phyloP scores from a whole-genome alignment of 2,329 filamentous ascomycete genomes.

The Trichoderma sp. region DNA sequence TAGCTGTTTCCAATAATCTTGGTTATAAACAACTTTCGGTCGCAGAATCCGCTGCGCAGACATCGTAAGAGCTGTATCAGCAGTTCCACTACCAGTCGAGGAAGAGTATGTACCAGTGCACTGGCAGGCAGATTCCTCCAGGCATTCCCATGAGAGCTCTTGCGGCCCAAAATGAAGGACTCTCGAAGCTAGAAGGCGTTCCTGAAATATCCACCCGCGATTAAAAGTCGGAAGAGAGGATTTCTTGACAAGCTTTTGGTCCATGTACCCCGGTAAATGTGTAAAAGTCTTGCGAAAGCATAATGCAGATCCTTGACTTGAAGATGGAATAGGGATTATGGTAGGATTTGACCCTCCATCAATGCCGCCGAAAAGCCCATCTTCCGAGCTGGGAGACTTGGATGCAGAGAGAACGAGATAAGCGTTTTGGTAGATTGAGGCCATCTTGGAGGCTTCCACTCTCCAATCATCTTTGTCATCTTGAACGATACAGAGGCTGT shows the following conservation, averaged over 20 bases:
- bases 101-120: slow-evolving; percentile 12
- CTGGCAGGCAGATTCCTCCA: slow-evolving; percentile 24
- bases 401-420: slow-evolving; percentile 29
- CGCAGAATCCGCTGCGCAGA: background rate
- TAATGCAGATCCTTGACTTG: background rate
- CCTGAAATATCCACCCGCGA: slow-evolving; percentile 31
- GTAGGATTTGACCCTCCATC: background rate
- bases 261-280: slow-evolving; percentile 27
- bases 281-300: slow-evolving; percentile 28
- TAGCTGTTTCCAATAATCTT: background rate
- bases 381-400: background rate
- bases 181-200: slow-evolving; percentile 27
- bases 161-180: slow-evolving; percentile 30
- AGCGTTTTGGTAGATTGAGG: slow-evolving; percentile 28
- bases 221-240: slow-evolving; percentile 25
- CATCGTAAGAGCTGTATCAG: background rate
- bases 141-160: slow-evolving; percentile 31
- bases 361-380: slow-evolving; percentile 21
- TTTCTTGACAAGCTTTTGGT: slow-evolving; percentile 12
- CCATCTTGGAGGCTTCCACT: slow-evolving; percentile 30
- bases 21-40: slow-evolving; percentile 21
- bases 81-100: background rate
- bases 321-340: background rate
- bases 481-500: slow-evolving; percentile 32
- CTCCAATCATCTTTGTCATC: slow-evolving; percentile 27